Evolutionary conservation across 495 filamentous ascomycete species (phyloP).

Genomic region (Penicillium chermesinum): DNA sequence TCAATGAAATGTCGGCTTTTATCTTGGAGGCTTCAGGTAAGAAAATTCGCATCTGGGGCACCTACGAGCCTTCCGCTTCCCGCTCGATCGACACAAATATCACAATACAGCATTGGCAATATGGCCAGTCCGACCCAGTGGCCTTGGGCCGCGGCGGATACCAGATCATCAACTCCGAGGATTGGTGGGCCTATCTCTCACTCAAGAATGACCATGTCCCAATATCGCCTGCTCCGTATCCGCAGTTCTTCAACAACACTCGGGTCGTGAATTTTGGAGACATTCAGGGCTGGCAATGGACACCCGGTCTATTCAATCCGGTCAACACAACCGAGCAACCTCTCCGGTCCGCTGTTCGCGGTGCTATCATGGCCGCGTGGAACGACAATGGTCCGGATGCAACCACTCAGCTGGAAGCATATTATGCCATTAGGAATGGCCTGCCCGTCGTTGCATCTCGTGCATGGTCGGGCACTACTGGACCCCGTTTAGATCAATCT

Average conservation of each 20-base stretch:
- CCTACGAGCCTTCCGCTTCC: constrained; percentile 40
- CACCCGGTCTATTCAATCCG: constrained; percentile 43
- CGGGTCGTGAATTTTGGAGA: constrained; percentile 46
- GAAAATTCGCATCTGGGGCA: constrained; percentile 50
- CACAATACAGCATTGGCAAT: constrained; percentile 54
- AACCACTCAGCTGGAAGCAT: constrained; percentile 50
- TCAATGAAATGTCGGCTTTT: constrained; percentile 48
- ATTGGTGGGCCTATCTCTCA: constrained; percentile 54
- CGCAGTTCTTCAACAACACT: constrained; percentile 47
- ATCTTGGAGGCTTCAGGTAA: constrained; percentile 40
- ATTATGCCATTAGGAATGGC: constrained; percentile 48
- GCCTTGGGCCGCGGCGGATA: constrained; percentile 37
- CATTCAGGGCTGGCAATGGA: constrained; percentile 44
- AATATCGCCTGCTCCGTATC: constrained; percentile 49
- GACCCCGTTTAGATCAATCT: constrained; percentile 23
- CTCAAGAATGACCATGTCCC: constrained; percentile 52
- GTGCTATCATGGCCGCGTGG: constrained; percentile 52
- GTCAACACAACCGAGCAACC: constrained; percentile 37
- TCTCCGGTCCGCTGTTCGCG: constrained; percentile 31
- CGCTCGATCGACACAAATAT: constrained; percentile 37
- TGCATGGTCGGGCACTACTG: constrained; percentile 40
- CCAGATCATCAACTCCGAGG: constrained; percentile 48
- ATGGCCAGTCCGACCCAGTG: constrained; percentile 51
- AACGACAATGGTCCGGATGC: constrained; percentile 54
- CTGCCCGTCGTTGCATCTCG: constrained; percentile 45